These are phyloP conservation scores for Boeremia lycopersici DNA, from an alignment of 2,329 filamentous ascomycete genomes.

Conservation along the genomic window DNA sequence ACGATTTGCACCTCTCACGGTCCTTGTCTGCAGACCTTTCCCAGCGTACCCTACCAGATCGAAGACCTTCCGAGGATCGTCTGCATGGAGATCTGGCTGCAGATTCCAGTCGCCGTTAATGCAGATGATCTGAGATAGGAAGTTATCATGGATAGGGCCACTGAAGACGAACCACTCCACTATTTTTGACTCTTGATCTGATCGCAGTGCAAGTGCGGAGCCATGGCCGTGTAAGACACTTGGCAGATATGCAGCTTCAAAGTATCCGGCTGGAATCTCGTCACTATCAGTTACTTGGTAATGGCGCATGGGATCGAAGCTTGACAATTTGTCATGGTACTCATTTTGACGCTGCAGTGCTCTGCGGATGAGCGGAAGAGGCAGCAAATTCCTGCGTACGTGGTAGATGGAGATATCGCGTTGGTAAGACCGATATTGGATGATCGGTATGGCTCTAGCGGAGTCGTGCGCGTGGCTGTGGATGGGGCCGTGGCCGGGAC, in stretches of 20 bases:
- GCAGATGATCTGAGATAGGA: conserved; percentile 10
- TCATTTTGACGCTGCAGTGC: conserved; percentile 5
- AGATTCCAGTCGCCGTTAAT: not conserved
- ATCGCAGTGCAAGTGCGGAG: conserved; percentile 31
- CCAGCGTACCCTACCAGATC: conserved; percentile 24
- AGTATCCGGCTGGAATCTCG: conserved; percentile 17
- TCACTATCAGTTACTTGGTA: conserved; percentile 19
- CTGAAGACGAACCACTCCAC: conserved; percentile 35
- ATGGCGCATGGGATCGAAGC: conserved; percentile 17
- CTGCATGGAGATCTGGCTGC: not conserved
- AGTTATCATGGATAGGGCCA: not conserved
- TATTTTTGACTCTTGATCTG: not conserved
- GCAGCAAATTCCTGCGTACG: conserved; percentile 9
- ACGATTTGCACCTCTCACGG: conserved; percentile 10
- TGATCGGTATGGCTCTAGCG: not conserved
- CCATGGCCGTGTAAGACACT: conserved; percentile 23
- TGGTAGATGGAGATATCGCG: conserved; percentile 30
- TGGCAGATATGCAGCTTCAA: conserved; percentile 30
- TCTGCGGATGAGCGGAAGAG: conserved; percentile 8
- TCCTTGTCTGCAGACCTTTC: conserved; percentile 13
- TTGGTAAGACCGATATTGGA: conserved; percentile 25
- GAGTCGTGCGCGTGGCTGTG: not conserved
- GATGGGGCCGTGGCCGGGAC: not conserved
- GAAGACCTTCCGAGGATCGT: conserved; percentile 20
- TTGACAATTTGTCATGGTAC: conserved; percentile 19